Evolutionary conservation across 208 protist genomes (phyloP).

Genomic region (Trypanosoma lewisi): DNA sequence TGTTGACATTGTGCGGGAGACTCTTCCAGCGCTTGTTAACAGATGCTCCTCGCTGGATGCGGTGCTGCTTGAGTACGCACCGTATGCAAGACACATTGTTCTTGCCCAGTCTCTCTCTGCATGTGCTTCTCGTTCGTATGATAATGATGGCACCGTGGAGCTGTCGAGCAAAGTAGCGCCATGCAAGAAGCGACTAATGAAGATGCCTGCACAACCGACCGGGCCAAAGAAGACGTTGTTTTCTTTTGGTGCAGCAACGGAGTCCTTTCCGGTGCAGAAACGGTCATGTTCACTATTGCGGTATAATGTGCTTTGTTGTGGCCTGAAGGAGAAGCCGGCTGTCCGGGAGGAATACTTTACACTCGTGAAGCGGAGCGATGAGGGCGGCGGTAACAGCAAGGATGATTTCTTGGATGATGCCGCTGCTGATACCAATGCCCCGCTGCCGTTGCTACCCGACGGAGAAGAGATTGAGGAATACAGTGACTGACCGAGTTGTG

Average conservation of each 20-base stretch:
- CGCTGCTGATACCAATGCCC: background rate
- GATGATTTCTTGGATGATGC: conserved; percentile 1
- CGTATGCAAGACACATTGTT: conserved; percentile 65
- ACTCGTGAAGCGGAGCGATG: background rate
- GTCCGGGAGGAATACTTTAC: conserved; percentile 26
- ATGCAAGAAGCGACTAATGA: background rate
- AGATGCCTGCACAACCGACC: background rate
- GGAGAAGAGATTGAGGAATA: conserved; percentile 57
- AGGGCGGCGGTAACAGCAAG: conserved; percentile 14
- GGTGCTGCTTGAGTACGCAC: conserved; percentile 58
- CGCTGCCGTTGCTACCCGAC: conserved; percentile 29
- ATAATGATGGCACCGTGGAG: background rate
- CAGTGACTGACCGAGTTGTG: conserved; percentile 33
- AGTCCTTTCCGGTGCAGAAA: conserved; percentile 12
- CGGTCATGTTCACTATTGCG: conserved; percentile 22
- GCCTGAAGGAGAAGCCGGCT: conserved; percentile 24
- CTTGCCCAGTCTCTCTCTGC: conserved; percentile 16
- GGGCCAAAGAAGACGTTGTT: conserved; percentile 27
- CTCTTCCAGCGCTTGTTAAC: conserved; percentile 40
- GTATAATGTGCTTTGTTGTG: conserved; percentile 34
- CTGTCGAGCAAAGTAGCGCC: background rate
- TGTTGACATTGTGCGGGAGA: conserved; percentile 66
- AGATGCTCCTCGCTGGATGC: conserved; percentile 46
- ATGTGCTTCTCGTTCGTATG: background rate
- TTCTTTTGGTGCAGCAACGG: conserved; percentile 5